Conservation (phyloP, 2,329 filamentous ascomycete genomes). For the Fusarium subtropicale region DNA sequence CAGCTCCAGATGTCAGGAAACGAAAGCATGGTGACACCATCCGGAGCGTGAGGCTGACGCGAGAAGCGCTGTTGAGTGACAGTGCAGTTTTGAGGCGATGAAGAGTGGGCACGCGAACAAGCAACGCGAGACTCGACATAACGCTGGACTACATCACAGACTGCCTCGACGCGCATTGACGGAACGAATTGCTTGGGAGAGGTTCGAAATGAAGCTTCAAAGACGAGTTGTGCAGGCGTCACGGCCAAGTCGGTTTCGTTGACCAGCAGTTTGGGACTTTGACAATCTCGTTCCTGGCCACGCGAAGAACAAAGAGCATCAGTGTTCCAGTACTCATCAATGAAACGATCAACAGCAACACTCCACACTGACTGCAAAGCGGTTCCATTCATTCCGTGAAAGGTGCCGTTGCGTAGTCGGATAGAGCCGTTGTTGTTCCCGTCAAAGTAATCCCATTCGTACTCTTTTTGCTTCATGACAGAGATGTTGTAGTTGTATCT, state of each 20-base stretch:
- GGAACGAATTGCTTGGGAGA: background rate
- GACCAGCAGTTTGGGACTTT: background rate
- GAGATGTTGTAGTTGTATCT: background rate
- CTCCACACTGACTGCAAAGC: background rate
- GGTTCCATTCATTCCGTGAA: background rate
- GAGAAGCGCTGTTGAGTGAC: background rate
- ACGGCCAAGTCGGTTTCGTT: background rate
- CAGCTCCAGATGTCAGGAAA: background rate
- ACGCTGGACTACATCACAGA: background rate
- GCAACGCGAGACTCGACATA: background rate
- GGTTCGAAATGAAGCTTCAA: background rate
- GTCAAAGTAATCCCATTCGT: background rate
- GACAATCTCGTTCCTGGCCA: background rate
- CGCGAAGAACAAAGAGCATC: background rate
- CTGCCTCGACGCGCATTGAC: background rate
- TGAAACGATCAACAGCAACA: background rate
- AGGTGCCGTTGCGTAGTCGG: constrained; percentile 7
- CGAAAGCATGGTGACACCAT: background rate
- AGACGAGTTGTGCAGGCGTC: background rate
- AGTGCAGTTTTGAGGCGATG: background rate
- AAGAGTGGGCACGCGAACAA: background rate
- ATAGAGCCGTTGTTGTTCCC: background rate
- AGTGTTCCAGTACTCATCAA: background rate
- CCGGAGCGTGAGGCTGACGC: background rate
- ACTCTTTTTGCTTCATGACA: background rate